phyloP scores from a whole-genome alignment of 345 rosid genomes.

The Brassica cretica region DNA sequence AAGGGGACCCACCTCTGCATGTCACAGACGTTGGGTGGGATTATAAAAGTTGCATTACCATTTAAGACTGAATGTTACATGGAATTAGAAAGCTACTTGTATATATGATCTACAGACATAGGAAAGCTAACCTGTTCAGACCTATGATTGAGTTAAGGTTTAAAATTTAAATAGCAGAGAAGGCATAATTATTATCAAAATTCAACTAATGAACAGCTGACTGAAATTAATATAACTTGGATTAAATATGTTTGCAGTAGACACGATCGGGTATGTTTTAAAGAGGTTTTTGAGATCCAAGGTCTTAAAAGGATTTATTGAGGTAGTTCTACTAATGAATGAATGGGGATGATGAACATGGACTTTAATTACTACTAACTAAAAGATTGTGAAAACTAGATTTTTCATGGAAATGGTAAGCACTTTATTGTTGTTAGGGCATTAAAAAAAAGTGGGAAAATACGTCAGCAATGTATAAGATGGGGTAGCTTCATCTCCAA shows the following conservation, averaged over 20 bases:
- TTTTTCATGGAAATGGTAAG: neutral
- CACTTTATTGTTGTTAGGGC: neutral
- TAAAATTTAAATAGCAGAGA: neutral
- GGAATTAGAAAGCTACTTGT: neutral
- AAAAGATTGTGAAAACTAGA: neutral
- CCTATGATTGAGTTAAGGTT: neutral
- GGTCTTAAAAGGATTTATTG: neutral
- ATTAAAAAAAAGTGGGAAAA: neutral
- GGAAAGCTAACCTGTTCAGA: constrained; percentile 1
- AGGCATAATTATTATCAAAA: too few relatives aligned
- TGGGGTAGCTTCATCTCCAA: constrained; percentile 17
- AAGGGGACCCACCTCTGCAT: neutral
- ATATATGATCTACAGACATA: neutral
- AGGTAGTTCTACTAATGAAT: neutral
- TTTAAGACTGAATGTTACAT: neutral
- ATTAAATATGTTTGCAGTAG: neutral
- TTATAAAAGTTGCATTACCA: constrained; percentile 3
- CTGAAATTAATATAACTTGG: neutral
- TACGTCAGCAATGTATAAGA: neutral
- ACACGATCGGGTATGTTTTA: neutral
- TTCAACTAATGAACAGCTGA: neutral
- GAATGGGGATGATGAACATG: neutral
- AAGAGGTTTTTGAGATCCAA: neutral
- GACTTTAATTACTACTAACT: neutral
- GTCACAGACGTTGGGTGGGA: constrained; percentile 1